phyloP scores from a whole-genome alignment of 805 yeast genomes.

The Kodamaea laetipori region DNA sequence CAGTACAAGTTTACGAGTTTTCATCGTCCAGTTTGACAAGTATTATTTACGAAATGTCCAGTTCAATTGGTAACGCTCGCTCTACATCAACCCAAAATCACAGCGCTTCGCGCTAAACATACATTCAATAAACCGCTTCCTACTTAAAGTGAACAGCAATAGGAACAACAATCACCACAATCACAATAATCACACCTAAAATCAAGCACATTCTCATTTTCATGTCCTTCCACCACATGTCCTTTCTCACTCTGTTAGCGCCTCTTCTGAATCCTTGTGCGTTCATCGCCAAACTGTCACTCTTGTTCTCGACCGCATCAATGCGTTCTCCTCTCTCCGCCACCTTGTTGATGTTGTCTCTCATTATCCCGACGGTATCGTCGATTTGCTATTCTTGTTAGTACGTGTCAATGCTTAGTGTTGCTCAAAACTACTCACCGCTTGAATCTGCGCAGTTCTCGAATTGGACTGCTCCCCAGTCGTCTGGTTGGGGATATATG shows the following conservation, averaged over 20 bases:
- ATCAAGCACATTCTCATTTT: conserved; percentile 92
- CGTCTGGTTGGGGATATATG: conserved; percentile 70
- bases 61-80: too few species aligned
- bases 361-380: conserved; percentile 96
- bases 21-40: too few species aligned
- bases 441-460: conserved; percentile 81
- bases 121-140: not conserved
- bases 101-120: too few species aligned
- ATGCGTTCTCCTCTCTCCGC: conserved; percentile 93
- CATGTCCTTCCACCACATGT: conserved; percentile 99
- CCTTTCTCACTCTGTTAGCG: conserved; percentile 95
- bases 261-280: conserved; percentile 96
- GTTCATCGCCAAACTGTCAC: conserved; percentile 86
- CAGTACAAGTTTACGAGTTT: too few species aligned
- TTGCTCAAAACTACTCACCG: conserved; percentile 49
- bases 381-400: conserved; percentile 66
- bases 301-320: conserved; percentile 88
- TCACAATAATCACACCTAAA: conserved; percentile 71
- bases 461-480: conserved; percentile 53
- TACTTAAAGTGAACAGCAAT: conserved; percentile 82
- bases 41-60: too few species aligned
- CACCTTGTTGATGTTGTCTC: conserved; percentile 93
- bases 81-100: too few species aligned
- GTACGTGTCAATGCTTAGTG: conserved; percentile 22
- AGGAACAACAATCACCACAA: conserved; percentile 89